Conservation (phyloP, 352 stramenopile species). For the Globisporangium acanthophoron region DNA sequence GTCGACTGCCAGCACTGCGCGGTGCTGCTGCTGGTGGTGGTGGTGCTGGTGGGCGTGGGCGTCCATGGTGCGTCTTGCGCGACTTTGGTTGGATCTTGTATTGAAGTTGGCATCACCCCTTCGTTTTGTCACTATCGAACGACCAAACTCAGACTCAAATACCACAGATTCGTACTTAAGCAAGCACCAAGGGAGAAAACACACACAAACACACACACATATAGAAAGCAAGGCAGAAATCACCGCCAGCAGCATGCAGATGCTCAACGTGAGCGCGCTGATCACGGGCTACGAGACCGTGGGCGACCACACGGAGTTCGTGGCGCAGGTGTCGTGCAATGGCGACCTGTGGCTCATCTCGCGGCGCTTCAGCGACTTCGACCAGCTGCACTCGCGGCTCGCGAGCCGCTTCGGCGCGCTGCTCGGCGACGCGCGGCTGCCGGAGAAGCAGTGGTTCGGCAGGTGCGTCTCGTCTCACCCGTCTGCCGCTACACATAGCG, state of each 20-base stretch:
- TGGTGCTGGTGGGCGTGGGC: neutral
- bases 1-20: constrained; percentile 49
- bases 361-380: constrained; percentile 83
- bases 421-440: constrained; percentile 49
- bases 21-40: constrained; percentile 6
- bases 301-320: constrained; percentile 83
- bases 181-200: neutral
- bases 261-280: constrained; percentile 74
- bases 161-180: no score
- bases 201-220: neutral
- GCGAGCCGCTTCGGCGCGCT: constrained; percentile 65
- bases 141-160: no score
- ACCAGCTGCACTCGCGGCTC: constrained; percentile 79
- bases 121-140: no score
- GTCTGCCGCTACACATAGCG: no score
- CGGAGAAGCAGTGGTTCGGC: constrained; percentile 87
- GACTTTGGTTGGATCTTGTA: neutral
- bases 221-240: neutral
- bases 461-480: constrained; percentile 23
- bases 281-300: constrained; percentile 82
- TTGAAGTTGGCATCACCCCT: neutral
- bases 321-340: constrained; percentile 78
- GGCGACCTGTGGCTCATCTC: constrained; percentile 80
- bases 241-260: constrained; percentile 18
- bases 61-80: neutral